Evolutionary conservation across 768 basidiomycete species (phyloP).

Genomic region (Erythrobasidium yunnanense): DNA sequence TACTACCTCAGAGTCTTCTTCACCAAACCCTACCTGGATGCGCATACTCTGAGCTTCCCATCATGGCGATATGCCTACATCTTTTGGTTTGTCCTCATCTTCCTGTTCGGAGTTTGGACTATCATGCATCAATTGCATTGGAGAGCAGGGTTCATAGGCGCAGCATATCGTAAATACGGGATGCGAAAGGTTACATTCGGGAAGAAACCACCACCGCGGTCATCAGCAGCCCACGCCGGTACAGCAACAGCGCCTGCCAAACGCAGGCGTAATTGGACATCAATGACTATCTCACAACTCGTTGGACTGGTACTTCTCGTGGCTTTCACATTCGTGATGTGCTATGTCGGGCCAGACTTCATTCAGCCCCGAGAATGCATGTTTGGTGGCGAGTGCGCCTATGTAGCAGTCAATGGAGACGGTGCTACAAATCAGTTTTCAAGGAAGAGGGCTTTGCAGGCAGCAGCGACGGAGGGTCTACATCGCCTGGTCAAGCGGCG

Average conservation of each 20-base stretch:
- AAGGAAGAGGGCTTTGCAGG: not conserved
- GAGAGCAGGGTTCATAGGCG: conserved; percentile 25
- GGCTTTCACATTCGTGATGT: conserved; percentile 46
- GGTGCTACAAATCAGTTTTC: conserved; percentile 19
- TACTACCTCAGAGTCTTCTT: conserved; percentile 21
- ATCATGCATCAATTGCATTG: conserved; percentile 42
- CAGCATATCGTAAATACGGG: conserved; percentile 31
- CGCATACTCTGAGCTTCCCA: conserved; percentile 50
- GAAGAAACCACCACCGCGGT: not conserved
- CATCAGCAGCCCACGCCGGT: not conserved
- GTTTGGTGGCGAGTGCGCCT: conserved; percentile 34
- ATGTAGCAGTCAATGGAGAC: conserved; percentile 23
- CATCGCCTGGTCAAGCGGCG: conserved; percentile 4
- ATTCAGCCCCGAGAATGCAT: conserved; percentile 42
- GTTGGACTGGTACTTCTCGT: conserved; percentile 48
- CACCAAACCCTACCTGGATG: conserved; percentile 47
- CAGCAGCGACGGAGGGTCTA: not conserved
- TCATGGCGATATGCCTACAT: conserved; percentile 53
- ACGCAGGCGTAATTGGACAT: conserved; percentile 26
- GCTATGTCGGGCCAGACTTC: conserved; percentile 60
- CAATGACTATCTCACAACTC: conserved; percentile 57
- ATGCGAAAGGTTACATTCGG: conserved; percentile 13
- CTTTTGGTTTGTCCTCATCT: conserved; percentile 51
- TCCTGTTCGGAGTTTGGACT: conserved; percentile 45
- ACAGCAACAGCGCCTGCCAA: not conserved